Base-by-base conservation (phyloP, 371 early-diverging fungal genomes). In the Massospora cicadina region DNA sequence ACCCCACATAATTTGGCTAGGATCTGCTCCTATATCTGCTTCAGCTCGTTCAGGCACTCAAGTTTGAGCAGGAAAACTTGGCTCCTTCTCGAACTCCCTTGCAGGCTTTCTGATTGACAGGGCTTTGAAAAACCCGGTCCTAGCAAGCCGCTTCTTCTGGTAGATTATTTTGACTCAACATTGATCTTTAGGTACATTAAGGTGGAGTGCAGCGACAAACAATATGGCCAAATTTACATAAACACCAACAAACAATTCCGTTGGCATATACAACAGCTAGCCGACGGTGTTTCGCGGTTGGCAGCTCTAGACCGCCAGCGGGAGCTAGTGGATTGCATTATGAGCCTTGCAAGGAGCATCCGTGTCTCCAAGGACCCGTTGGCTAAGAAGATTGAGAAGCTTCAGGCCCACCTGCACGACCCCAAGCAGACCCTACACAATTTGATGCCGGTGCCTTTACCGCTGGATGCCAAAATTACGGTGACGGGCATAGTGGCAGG, bases 41-140 rank as follows among this genome's bases (percentile, higher is more conserved):
- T 28, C 98, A 98, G 69, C 81, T 98, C 0, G 98, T 98, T 0
- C 98, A 98, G 72, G 98, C 96, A n/a, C 75, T 98, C 1, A 91
- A 90, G 68, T 95, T 94, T 70, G 98, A 98, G 74, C 77, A 74
- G 56, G 74, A 74, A 29, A 70, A 68, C 61, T 69, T 56, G 58
- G 68, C 69, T 30, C 66, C 60, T 60, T 75, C 67, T 7, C 65
- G 85, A 30, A 90, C 0, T 87, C 87, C 0, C 73, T 98, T 29
- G 88, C 81, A 0, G 86, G 85, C 33, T 95, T 98, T 67, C 72
- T 98, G 67, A 85, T 93, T 58, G 85, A 87, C 68, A 81, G 95
- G 0, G 83, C 88, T 2, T 75, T 86, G 23, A 73, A 77, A 55
- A 93, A 91, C 69, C 83, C 82, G 1, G 74, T 86, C 21, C 71